Evolutionary conservation across 768 basidiomycete species (phyloP).

Genomic region (Stropharia rugosoannulata): DNA sequence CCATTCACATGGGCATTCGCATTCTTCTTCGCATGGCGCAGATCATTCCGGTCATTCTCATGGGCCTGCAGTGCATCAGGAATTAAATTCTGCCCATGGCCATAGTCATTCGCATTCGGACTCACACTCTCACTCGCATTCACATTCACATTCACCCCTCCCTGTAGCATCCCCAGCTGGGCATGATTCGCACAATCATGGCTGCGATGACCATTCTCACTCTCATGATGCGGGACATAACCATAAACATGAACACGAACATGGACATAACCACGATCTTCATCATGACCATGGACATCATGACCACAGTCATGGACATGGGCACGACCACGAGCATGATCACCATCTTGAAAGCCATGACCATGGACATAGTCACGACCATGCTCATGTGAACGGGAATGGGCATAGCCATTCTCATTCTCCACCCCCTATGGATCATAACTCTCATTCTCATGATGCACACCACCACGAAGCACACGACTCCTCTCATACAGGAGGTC

Average conservation of each 20-base stretch:
- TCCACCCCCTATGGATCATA: no score
- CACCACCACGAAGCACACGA: constrained; percentile 7
- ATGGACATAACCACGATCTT: constrained; percentile 7
- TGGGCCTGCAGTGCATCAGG: constrained; percentile 12
- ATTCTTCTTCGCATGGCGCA: constrained; percentile 17
- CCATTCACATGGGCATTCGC: constrained; percentile 58
- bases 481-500: neutral
- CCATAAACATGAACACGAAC: constrained; percentile 14
- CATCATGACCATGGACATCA: constrained; percentile 14
- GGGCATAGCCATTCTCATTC: no score
- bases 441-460: constrained; percentile 32
- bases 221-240: constrained; percentile 1
- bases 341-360: no score
- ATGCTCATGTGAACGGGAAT: no score
- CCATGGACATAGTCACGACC: no score
- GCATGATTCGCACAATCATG: constrained; percentile 9
- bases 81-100: constrained; percentile 8
- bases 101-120: constrained; percentile 25
- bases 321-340: constrained; percentile 16
- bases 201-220: constrained; percentile 19
- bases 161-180: constrained; percentile 13
- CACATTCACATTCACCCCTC: constrained; percentile 29
- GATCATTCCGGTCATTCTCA: constrained; percentile 35
- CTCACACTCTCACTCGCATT: constrained; percentile 23
- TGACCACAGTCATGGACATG: constrained; percentile 17